Conservation (phyloP, 2,329 filamentous ascomycete species). For the Diplodia mutila region DNA sequence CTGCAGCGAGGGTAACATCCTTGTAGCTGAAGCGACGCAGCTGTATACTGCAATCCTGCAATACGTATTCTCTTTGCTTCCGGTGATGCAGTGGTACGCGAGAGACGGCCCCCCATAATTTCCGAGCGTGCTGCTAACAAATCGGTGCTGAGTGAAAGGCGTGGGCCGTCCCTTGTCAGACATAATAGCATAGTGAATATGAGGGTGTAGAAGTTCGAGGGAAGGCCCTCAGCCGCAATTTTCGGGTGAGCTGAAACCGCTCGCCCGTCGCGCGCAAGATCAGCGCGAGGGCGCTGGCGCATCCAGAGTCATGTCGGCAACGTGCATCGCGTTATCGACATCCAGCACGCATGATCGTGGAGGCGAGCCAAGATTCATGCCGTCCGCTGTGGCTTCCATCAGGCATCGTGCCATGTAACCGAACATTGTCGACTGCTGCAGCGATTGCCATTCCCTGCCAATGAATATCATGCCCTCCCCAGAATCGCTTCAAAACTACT, state of each 20-base stretch:
- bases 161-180: constrained; percentile 11
- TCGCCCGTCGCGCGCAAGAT: constrained; percentile 12
- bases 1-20: neutral
- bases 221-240: neutral
- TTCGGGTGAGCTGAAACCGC: constrained; percentile 8
- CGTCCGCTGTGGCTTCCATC: neutral
- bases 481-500: neutral
- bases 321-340: constrained; percentile 20
- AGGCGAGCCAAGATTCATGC: constrained; percentile 21
- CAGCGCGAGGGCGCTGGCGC: constrained; percentile 7
- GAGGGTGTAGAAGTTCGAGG: neutral
- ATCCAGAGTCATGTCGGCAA: constrained; percentile 2
- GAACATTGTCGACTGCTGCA: neutral
- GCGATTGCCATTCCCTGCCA: constrained; percentile 8
- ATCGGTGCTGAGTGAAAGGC: neutral
- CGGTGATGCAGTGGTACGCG: constrained; percentile 9
- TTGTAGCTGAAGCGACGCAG: constrained; percentile 5
- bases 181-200: constrained; percentile 6
- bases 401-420: neutral
- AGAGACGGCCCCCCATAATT: constrained; percentile 13
- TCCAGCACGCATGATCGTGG: constrained; percentile 14
- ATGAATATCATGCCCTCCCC: neutral
- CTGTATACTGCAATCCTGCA: constrained; percentile 6
- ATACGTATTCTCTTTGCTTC: neutral
- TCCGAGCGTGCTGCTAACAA: neutral